Percentiles rank a stretch among this genome's conserved stretches.
phyloP scores from a whole-genome alignment of 352 stramenopile genomes.

The Globisporangium parvum region DNA sequence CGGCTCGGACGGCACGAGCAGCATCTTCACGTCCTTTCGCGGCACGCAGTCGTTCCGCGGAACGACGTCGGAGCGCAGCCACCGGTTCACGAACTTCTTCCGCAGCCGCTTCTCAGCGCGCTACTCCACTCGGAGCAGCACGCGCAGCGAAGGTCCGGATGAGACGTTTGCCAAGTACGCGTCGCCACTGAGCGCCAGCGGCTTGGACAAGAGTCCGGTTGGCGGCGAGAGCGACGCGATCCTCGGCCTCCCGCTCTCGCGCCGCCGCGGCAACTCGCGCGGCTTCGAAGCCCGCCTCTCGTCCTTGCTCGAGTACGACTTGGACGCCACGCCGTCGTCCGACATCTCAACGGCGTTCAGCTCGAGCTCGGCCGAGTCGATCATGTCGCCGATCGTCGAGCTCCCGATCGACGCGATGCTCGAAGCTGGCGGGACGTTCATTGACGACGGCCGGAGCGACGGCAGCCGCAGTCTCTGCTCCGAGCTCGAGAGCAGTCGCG shows the following conservation, averaged over 20 bases:
- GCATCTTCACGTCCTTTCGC: constrained; percentile 48
- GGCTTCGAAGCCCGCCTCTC: constrained; percentile 41
- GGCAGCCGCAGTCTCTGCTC: constrained; percentile 5
- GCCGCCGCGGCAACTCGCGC: constrained; percentile 12
- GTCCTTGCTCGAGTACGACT: constrained; percentile 63
- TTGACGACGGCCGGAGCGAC: constrained; percentile 17
- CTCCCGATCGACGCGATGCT: constrained; percentile 43
- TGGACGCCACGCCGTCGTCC: constrained; percentile 16
- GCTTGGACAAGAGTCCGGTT: constrained; percentile 3
- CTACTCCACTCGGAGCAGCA: constrained; percentile 33
- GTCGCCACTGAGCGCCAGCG: constrained; percentile 29
- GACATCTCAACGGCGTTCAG: constrained; percentile 36
- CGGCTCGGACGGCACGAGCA: constrained; percentile 39
- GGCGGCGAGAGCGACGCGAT: constrained; percentile 25
- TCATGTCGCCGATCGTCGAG: constrained; percentile 49
- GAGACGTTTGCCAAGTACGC: constrained; percentile 41
- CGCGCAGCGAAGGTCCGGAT: constrained; percentile 18
- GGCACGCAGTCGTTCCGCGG: constrained; percentile 24
- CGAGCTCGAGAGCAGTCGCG: constrained; percentile 10
- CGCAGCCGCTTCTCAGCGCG: constrained; percentile 31
- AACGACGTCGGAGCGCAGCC: no score
- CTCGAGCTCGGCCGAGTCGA: constrained; percentile 22
- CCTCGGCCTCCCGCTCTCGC: constrained; percentile 14
- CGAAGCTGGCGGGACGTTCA: constrained; percentile 33
- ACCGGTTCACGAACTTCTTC: constrained; percentile 62